Percentiles rank a stretch among this genome's conserved stretches.
These are phyloP conservation scores for Magnolia sinica DNA, from an alignment of 164 flowering plant species.

Conservation along the genomic window DNA sequence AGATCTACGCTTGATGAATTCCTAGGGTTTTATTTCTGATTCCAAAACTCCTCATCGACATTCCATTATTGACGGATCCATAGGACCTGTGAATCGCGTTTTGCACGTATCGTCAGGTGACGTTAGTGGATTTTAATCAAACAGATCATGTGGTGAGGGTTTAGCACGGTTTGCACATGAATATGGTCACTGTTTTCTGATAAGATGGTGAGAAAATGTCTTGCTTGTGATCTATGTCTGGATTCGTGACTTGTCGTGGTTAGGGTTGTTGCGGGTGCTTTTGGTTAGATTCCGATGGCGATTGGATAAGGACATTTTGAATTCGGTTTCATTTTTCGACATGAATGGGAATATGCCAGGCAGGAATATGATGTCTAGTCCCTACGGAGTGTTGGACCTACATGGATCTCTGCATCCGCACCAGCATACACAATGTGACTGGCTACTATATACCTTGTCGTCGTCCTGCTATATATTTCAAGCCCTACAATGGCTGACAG, in stretches of 20 bases:
- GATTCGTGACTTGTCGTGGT: neutral
- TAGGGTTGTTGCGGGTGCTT: neutral
- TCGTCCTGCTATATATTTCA: too few species aligned
- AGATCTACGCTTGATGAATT: neutral
- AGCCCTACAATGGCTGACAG: too few species aligned
- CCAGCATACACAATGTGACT: constrained; percentile 1
- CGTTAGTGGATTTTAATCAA: too few species aligned
- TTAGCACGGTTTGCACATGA: neutral
- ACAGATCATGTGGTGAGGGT: neutral
- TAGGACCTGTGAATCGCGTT: too few species aligned
- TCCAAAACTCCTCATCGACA: neutral
- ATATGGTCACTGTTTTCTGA: too few species aligned
- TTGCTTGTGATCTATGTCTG: neutral
- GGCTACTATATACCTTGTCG: too few species aligned
- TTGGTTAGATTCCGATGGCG: neutral
- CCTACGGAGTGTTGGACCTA: constrained; percentile 15
- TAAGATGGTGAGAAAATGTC: neutral
- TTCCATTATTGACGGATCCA: neutral
- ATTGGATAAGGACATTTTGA: neutral
- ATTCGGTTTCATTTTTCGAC: neutral
- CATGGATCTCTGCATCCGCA: constrained; percentile 17
- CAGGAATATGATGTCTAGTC: constrained; percentile 13
- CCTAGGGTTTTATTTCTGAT: neutral
- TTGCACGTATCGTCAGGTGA: too few species aligned
- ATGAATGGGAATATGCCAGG: constrained; percentile 20